phyloP scores from a whole-genome alignment of 345 rosid species.

The Melaleuca quinquenervia region DNA sequence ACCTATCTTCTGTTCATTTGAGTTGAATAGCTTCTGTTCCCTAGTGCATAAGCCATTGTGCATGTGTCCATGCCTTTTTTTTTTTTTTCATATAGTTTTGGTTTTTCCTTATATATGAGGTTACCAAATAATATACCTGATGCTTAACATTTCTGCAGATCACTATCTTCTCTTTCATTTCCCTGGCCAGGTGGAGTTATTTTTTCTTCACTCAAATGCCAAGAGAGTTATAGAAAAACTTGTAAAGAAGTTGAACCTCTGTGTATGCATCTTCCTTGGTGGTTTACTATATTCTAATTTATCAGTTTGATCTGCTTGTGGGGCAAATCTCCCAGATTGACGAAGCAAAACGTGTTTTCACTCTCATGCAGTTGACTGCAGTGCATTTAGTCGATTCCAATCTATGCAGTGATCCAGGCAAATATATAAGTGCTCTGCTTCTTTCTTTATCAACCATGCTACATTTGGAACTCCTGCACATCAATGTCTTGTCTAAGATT shows the following conservation, averaged over 20 bases:
- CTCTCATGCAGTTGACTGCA: slow-evolving; percentile 60
- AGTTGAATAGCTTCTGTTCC: too few species aligned
- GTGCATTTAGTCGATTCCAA: slow-evolving; percentile 82
- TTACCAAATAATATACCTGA: neutral
- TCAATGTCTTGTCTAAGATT: slow-evolving; percentile 88
- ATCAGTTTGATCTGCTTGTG: neutral
- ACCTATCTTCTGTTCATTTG: too few species aligned
- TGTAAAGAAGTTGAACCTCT: slow-evolving; percentile 62
- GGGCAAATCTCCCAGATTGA: neutral
- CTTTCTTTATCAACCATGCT: slow-evolving; percentile 83
- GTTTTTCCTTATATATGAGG: neutral
- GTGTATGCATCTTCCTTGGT: slow-evolving; percentile 29
- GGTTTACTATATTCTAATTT: neutral
- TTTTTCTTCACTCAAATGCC: slow-evolving; percentile 71
- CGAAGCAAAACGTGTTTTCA: neutral
- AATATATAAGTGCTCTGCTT: slow-evolving; percentile 75
- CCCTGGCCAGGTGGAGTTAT: slow-evolving; percentile 95
- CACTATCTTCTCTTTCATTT: slow-evolving; percentile 94
- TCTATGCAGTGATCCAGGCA: slow-evolving; percentile 81
- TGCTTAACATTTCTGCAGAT: slow-evolving; percentile 41
- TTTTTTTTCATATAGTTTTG: neutral
- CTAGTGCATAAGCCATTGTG: neutral
- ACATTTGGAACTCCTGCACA: slow-evolving; percentile 86
- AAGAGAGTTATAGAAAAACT: slow-evolving; percentile 65
- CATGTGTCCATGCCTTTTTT: neutral